Conservation (phyloP, 1,284 basidiomycete genomes). For the Tilletia horrida region DNA sequence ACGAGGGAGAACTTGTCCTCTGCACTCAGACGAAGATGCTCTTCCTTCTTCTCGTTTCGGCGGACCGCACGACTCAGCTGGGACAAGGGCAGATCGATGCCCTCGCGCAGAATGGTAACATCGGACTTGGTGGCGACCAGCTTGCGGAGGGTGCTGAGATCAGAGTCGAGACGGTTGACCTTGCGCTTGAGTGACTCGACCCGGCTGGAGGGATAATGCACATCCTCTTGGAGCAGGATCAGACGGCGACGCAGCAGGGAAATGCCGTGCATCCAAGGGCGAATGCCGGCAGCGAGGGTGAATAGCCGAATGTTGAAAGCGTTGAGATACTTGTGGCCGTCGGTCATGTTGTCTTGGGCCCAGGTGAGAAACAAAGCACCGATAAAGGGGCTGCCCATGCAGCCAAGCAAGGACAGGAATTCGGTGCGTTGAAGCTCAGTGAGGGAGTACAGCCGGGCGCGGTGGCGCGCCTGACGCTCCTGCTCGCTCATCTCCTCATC, state of each 20-base stretch:
- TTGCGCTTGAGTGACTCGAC: slow-evolving; percentile 50
- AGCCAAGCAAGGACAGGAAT: slow-evolving; percentile 45
- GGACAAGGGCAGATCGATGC: slow-evolving; percentile 49
- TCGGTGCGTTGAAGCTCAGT: slow-evolving; percentile 52
- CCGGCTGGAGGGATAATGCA: slow-evolving; percentile 48
- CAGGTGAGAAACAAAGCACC: slow-evolving; percentile 53
- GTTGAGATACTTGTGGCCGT: slow-evolving; percentile 51
- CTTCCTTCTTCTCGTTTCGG: slow-evolving; percentile 47
- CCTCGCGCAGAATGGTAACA: slow-evolving; percentile 49
- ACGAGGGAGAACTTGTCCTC: slow-evolving; percentile 48
- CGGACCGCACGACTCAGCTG: slow-evolving; percentile 52
- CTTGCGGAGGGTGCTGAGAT: slow-evolving; percentile 41
- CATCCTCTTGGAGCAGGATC: slow-evolving; percentile 49
- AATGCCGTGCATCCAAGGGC: slow-evolving; percentile 49
- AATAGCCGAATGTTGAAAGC: slow-evolving; percentile 54
- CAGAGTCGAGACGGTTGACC: slow-evolving; percentile 49
- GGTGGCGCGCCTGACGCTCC: slow-evolving; percentile 16
- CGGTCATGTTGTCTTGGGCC: slow-evolving; percentile 49
- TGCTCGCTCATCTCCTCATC: slow-evolving; percentile 22
- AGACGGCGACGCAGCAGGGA: slow-evolving; percentile 36
- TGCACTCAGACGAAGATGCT: slow-evolving; percentile 38
- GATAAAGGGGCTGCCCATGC: slow-evolving; percentile 48
- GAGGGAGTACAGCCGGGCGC: slow-evolving; percentile 33
- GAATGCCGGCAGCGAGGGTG: slow-evolving; percentile 53
- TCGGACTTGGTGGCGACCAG: slow-evolving; percentile 51